A percentile compares a stretch with the other conserved stretches of the same genome.
phyloP scores from a whole-genome alignment of 1,139 yeast genomes.

The Geotrichum macrosporum region DNA sequence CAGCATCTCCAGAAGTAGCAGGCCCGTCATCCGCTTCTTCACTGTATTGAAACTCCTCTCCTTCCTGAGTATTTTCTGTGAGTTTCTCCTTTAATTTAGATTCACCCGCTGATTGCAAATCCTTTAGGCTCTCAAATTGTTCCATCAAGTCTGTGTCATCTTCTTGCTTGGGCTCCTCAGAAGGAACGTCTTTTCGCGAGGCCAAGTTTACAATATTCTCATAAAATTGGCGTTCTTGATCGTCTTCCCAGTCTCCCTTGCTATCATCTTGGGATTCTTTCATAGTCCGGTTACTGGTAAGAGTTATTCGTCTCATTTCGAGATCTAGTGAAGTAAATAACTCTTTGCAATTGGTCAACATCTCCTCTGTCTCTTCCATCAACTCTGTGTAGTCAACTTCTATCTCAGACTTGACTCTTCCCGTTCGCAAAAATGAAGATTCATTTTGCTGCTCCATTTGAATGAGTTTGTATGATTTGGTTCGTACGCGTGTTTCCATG shows the following conservation, averaged over 20 bases:
- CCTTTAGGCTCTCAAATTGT: constrained; percentile 11
- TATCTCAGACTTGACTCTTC: constrained; percentile 12
- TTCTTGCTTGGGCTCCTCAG: constrained; percentile 19
- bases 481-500: constrained; percentile 41
- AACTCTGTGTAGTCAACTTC: constrained; percentile 11
- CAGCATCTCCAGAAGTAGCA: constrained; percentile 23
- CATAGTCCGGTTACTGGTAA: constrained; percentile 16
- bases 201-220: constrained; percentile 20
- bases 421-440: constrained; percentile 17
- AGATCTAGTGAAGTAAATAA: constrained; percentile 17
- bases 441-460: constrained; percentile 19
- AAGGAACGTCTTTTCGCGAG: constrained; percentile 14
- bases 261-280: constrained; percentile 20
- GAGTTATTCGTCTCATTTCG: constrained; percentile 13
- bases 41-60: constrained; percentile 21
- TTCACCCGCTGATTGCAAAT: constrained; percentile 12
- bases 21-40: constrained; percentile 31
- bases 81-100: constrained; percentile 14
- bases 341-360: constrained; percentile 16
- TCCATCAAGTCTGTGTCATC: constrained; percentile 16
- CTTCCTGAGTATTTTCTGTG: constrained; percentile 14
- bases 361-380: constrained; percentile 15
- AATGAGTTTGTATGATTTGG: constrained; percentile 32
- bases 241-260: constrained; percentile 24
- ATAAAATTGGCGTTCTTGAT: constrained; percentile 20